These are phyloP conservation scores for Fragosphaeria purpurea DNA, from an alignment of 2,329 filamentous ascomycete genomes.

Conservation along the genomic window DNA sequence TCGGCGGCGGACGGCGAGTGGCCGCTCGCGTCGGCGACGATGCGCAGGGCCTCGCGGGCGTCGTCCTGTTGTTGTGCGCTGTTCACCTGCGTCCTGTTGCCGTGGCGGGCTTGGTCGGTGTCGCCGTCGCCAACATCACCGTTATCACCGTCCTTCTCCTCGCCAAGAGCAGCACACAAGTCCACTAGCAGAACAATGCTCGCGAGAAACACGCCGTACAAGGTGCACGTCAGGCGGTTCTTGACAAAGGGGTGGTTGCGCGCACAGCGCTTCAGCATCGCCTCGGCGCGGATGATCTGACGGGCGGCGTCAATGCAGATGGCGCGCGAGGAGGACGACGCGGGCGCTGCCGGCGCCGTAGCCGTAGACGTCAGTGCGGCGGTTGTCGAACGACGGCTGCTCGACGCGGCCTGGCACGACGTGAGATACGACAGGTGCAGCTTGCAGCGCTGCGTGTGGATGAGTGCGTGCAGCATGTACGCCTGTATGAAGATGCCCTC, in stretches of 20 bases:
- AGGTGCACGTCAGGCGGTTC: constrained; percentile 2
- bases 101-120: no score
- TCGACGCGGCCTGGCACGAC: background rate
- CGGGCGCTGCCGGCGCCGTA: background rate
- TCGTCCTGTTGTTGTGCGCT: background rate
- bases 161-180: constrained; percentile 1
- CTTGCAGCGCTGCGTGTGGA: constrained; percentile 28
- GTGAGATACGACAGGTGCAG: constrained; percentile 28
- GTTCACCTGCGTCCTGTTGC: no score
- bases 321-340: background rate
- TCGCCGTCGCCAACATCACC: no score
- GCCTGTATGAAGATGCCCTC: constrained; percentile 25
- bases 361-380: no score
- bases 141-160: no score
- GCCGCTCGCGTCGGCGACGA: constrained; percentile 1
- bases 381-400: no score
- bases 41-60: constrained; percentile 1
- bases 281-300: constrained; percentile 5
- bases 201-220: constrained; percentile 5
- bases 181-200: constrained; percentile 6
- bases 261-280: background rate
- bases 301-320: constrained; percentile 5
- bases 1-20: constrained; percentile 4
- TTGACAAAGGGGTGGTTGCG: constrained; percentile 1
- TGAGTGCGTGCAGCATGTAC: constrained; percentile 26